Base-by-base conservation (phyloP, 495 filamentous ascomycete species). In the Hypoxylon cercidicola region DNA sequence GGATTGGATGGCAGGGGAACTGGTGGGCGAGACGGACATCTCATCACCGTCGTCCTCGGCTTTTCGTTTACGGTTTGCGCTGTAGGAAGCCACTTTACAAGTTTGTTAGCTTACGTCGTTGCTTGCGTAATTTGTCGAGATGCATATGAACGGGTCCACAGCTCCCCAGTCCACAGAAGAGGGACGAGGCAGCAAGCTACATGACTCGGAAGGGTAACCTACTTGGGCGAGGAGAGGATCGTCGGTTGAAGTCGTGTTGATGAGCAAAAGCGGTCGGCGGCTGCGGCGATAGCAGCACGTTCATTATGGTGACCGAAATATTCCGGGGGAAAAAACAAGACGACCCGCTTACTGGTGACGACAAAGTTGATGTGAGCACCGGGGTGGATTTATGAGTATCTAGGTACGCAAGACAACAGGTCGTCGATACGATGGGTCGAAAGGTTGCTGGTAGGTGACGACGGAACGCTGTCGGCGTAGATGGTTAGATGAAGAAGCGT, bases 41-140 rank as follows among this genome's bases (percentile, higher is more conserved):
- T 91, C 89, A 71, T 92, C 89, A 72, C 89, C 87, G 67, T 95
- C 90, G 58, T 96, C 93, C 62, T 91, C 90, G 60, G 90, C 92
- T 81, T 96, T 96, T 78, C 93, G 89, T 82, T 97, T 97, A 68
- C 90, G 86, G 72, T 77, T 77, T 12, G 79, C 65, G 75, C 70
- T 84, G 76, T 62, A 83, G 66, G 77, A 81, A 64, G 85, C 85
- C 79, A 84, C 87, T 88, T 60, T 51, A 28, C 0, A 34, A 62
- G 50, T 11, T 43, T 28, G 65, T 76, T 41, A 75, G 70, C 56
- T 69, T 67, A 64, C 37, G 43, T 51, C 64, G 11, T 25, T 48
- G 55, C 55, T 23, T 43, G 51, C 60, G 19, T 13, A 35, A n/a
- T 55, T 37, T 28, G 23, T 2, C 32, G 30, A 51, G 11, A 28